These are phyloP conservation scores for Jaltomata sinuosa DNA, from an alignment of 257 asterid species.

Conservation along the genomic window DNA sequence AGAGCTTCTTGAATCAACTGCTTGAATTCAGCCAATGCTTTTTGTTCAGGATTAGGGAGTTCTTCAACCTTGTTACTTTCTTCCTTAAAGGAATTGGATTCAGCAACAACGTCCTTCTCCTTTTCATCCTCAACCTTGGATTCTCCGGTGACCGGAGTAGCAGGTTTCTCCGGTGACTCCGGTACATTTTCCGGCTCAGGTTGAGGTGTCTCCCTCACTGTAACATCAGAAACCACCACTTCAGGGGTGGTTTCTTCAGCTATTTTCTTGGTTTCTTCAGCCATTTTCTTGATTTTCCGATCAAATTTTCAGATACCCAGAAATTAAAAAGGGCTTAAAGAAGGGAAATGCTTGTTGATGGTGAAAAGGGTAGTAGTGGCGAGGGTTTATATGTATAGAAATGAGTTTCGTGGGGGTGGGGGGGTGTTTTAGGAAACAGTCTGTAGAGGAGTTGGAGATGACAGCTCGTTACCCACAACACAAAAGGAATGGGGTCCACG, in stretches of 20 bases:
- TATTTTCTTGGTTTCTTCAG: constrained; percentile 60
- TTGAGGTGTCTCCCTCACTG: constrained; percentile 34
- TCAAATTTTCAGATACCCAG: neutral
- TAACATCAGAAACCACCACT: constrained; percentile 44
- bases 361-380: neutral
- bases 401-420: neutral
- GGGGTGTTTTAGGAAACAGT: neutral
- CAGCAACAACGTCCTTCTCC: constrained; percentile 25
- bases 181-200: constrained; percentile 26
- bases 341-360: neutral
- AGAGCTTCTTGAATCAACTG: constrained; percentile 62
- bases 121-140: constrained; percentile 20
- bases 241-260: constrained; percentile 40
- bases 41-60: constrained; percentile 77
- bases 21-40: constrained; percentile 86
- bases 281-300: constrained; percentile 32
- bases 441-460: neutral
- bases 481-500: neutral
- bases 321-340: neutral
- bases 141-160: neutral
- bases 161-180: constrained; percentile 21
- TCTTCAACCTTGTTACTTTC: constrained; percentile 87
- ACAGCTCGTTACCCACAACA: neutral
- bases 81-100: constrained; percentile 75
- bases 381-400: neutral